These are phyloP conservation scores for Elymus sibiricus DNA, from an alignment of 176 grass and related monocot genomes.

Conservation along the genomic window DNA sequence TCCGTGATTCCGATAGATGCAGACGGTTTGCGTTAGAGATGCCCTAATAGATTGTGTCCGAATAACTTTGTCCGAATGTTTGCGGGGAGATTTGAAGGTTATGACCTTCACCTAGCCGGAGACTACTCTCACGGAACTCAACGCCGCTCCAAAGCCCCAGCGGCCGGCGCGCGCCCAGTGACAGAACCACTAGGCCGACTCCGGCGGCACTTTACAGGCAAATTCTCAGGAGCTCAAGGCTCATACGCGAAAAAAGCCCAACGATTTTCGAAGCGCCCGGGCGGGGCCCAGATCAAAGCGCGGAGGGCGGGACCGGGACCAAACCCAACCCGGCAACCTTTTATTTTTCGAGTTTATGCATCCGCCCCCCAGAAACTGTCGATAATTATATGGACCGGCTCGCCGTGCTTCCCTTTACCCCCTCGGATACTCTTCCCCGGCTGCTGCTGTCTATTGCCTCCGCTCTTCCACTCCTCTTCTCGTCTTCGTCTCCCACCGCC, in stretches of 20 bases:
- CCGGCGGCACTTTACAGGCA: background rate
- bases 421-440: slow-evolving; percentile 30
- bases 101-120: background rate
- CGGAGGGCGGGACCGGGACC: background rate
- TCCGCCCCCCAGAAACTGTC: background rate
- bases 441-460: background rate
- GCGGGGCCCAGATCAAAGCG: slow-evolving; percentile 5
- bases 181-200: background rate
- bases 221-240: background rate
- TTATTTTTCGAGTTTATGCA: slow-evolving; percentile 6
- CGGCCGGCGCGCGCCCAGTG: background rate
- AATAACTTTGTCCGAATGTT: too few species aligned
- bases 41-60: too few species aligned
- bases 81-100: too few species aligned
- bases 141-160: background rate
- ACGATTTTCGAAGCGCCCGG: background rate
- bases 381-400: background rate
- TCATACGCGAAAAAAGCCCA: background rate
- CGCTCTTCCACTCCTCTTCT: background rate
- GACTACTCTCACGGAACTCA: background rate
- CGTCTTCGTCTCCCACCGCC: background rate
- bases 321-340: background rate
- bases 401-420: background rate
- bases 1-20: too few species aligned
- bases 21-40: too few species aligned